phyloP scores from a whole-genome alignment of 2,329 filamentous ascomycete species.

The Colletotrichum sp. region DNA sequence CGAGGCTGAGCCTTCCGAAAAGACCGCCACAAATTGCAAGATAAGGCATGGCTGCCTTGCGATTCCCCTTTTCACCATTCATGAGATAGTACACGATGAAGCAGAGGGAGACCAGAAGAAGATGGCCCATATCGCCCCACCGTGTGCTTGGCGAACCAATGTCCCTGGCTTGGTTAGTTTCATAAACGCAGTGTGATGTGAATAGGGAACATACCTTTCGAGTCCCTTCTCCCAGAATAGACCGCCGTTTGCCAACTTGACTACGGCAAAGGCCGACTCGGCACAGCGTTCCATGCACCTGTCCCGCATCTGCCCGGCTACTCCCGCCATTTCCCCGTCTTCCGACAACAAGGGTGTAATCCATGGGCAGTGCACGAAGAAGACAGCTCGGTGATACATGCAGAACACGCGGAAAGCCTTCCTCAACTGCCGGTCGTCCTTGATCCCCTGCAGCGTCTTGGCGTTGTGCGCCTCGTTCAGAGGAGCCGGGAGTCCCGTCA shows the following conservation, averaged over 20 bases:
- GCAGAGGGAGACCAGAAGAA: slow-evolving; percentile 12
- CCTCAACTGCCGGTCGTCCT: neutral
- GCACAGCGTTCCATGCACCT: neutral
- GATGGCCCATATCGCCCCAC: slow-evolving; percentile 12
- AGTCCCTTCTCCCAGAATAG: slow-evolving; percentile 8
- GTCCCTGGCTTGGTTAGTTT: neutral
- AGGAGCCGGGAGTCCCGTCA: neutral
- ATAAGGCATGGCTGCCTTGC: slow-evolving; percentile 7
- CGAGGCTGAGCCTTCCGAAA: neutral
- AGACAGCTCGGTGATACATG: slow-evolving; percentile 9
- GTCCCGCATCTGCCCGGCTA: neutral
- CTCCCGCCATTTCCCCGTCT: neutral
- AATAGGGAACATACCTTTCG: neutral
- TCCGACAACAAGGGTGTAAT: neutral
- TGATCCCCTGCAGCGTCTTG: neutral
- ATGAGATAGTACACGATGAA: slow-evolving; percentile 12
- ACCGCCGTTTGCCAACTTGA: slow-evolving; percentile 8
- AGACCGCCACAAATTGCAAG: slow-evolving; percentile 7
- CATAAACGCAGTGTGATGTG: no score
- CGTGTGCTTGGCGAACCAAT: neutral
- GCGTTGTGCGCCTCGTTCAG: slow-evolving; percentile 1
- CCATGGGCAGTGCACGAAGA: slow-evolving; percentile 12
- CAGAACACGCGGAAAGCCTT: slow-evolving; percentile 10
- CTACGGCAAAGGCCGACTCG: slow-evolving; percentile 7
- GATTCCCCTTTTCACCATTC: neutral